These are phyloP conservation scores for Papiliotrema laurentii DNA, from an alignment of 1,284 basidiomycete species.

Conservation along the genomic window DNA sequence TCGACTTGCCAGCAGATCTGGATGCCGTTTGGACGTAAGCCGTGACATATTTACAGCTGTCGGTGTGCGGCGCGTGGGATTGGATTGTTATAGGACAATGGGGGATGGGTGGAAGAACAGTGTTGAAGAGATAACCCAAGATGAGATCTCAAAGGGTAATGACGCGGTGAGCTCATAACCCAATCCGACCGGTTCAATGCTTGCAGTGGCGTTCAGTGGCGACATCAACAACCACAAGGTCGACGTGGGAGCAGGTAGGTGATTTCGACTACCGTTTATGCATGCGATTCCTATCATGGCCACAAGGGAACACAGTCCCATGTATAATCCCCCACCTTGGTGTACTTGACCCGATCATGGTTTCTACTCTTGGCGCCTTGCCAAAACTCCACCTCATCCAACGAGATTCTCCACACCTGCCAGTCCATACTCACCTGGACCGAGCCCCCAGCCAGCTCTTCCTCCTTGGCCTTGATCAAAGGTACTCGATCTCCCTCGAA, in stretches of 20 bases:
- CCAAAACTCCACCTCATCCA: conserved; percentile 3
- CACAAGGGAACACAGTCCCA: background rate
- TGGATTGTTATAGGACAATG: too few species aligned
- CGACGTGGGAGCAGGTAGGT: too few species aligned
- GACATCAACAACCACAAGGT: too few species aligned
- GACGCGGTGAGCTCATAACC: too few species aligned
- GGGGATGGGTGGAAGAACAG: too few species aligned
- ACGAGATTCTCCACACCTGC: conserved; percentile 1
- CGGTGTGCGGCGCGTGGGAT: too few species aligned
- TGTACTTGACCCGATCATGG: conserved; percentile 5
- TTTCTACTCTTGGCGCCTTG: conserved; percentile 1
- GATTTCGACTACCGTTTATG: background rate
- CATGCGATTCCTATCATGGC: background rate
- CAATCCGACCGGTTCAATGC: too few species aligned
- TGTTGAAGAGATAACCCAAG: too few species aligned
- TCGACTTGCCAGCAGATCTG: conserved; percentile 42
- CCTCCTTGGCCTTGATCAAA: background rate
- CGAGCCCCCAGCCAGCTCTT: background rate
- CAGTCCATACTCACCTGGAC: background rate
- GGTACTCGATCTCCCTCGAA: background rate
- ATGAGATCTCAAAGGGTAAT: too few species aligned
- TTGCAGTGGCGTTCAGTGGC: too few species aligned
- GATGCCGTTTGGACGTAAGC: conserved; percentile 25
- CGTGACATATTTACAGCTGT: conserved; percentile 5
- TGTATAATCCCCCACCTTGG: background rate